phyloP scores from a whole-genome alignment of 73 alveolate species.

The Breviolum minutum region DNA sequence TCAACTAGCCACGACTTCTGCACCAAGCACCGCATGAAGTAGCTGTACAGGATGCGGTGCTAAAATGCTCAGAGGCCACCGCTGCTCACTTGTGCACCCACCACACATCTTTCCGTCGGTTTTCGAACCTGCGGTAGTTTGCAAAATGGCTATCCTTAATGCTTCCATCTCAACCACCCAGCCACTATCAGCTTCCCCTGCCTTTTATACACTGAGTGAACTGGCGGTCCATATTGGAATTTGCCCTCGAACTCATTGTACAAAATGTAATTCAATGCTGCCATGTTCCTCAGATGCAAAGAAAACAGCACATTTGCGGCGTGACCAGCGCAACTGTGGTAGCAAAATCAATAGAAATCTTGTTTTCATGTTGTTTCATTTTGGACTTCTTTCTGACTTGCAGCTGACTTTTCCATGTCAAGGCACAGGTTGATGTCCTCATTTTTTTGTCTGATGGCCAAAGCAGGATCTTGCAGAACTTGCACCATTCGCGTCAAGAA shows the following conservation, averaged over 20 bases:
- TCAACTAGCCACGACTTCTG: neutral
- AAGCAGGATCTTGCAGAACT: conserved; percentile 44
- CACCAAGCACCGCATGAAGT: neutral
- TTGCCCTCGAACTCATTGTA: conserved; percentile 32
- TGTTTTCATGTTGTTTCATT: neutral
- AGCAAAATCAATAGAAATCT: neutral
- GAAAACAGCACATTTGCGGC: neutral
- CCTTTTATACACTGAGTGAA: conserved; percentile 71
- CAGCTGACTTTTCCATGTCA: neutral
- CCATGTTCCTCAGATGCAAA: conserved; percentile 40
- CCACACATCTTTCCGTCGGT: conserved; percentile 64
- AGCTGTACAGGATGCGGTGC: neutral
- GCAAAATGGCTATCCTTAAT: neutral
- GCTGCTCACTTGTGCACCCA: conserved; percentile 51
- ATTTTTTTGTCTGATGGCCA: conserved; percentile 52
- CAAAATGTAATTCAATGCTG: conserved; percentile 70
- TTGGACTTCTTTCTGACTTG: neutral
- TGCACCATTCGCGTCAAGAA: conserved; percentile 48
- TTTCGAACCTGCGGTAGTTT: conserved; percentile 14
- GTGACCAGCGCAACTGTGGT: neutral
- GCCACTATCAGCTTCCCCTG: neutral
- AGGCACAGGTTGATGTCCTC: conserved; percentile 65
- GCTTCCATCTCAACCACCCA: neutral
- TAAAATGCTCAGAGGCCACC: neutral
- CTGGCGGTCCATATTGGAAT: conserved; percentile 70